These are phyloP conservation scores for Solanum chacoense DNA, from an alignment of 305 asterid species.

Conservation along the genomic window DNA sequence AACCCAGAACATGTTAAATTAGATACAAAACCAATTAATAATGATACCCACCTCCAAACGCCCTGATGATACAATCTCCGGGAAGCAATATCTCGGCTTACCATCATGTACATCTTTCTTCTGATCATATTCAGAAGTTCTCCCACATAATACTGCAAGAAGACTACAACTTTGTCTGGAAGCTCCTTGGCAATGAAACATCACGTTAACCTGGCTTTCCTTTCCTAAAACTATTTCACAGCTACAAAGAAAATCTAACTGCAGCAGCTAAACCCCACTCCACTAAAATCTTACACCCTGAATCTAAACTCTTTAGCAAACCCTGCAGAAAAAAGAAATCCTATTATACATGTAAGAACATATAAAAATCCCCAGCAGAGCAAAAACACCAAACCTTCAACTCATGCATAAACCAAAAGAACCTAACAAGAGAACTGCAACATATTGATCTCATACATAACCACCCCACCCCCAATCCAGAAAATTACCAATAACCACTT, in stretches of 20 bases:
- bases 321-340: background rate
- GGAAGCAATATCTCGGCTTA: slow-evolving; percentile 47
- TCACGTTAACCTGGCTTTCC: slow-evolving; percentile 23
- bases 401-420: background rate
- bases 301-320: background rate
- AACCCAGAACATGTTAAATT: background rate
- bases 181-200: slow-evolving; percentile 86
- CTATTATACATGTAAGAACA: background rate
- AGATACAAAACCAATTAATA: background rate
- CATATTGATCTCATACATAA: background rate
- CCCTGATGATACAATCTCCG: slow-evolving; percentile 65
- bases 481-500: background rate
- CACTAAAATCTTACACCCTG: background rate
- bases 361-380: background rate
- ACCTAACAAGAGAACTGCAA: background rate
- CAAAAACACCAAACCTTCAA: background rate
- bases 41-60: slow-evolving; percentile 68
- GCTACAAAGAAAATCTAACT: slow-evolving; percentile 2
- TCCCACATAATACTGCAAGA: slow-evolving; percentile 58
- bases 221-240: slow-evolving; percentile 10
- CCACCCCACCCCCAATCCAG: background rate
- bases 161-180: slow-evolving; percentile 68
- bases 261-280: background rate
- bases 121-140: slow-evolving; percentile 32
- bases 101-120: slow-evolving; percentile 35